A percentile compares a stretch with the other conserved stretches of the same genome.
Evolutionary conservation across 345 rosid genomes (phyloP).

Genomic region (Abelmoschus esculentus): DNA sequence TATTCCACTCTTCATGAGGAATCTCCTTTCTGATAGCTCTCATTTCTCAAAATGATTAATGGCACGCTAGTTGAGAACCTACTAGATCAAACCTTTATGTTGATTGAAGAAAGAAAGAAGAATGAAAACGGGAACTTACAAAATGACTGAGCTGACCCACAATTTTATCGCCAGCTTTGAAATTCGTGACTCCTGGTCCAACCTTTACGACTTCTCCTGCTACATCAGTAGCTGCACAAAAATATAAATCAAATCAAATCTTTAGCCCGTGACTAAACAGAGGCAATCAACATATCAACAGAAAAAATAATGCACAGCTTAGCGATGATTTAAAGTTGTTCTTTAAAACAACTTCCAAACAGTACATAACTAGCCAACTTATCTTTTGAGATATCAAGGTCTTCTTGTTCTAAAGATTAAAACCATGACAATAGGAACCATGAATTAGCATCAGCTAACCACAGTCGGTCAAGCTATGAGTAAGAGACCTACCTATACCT

Average conservation of each 20-base stretch:
- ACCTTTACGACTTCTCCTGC: constrained; percentile 70
- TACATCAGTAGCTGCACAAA: constrained; percentile 55
- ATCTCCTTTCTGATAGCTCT: not conserved
- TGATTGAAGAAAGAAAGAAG: not conserved
- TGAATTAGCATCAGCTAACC: not conserved
- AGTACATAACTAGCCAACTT: not conserved
- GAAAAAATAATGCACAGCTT: not conserved
- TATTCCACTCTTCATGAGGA: constrained; percentile 1
- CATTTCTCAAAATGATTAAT: not conserved
- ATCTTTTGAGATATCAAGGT: not conserved
- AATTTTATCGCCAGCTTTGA: constrained; percentile 76
- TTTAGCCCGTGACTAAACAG: not conserved
- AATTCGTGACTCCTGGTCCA: constrained; percentile 51
- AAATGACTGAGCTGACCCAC: constrained; percentile 39
- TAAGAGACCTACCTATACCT: not conserved
- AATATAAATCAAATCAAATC: not conserved
- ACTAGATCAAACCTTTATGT: not conserved
- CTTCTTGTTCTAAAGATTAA: not conserved
- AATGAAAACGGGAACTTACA: constrained; percentile 20
- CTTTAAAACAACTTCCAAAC: not conserved
- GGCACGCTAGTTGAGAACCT: not conserved
- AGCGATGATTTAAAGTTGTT: not conserved
- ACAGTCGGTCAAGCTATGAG: not conserved
- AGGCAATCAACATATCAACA: not conserved
- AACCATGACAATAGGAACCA: not conserved